A percentile compares a stretch with the other conserved stretches of the same genome.
These are phyloP conservation scores for Sporothrix globosa DNA, from an alignment of 2,329 filamentous ascomycete genomes.

Conservation along the genomic window DNA sequence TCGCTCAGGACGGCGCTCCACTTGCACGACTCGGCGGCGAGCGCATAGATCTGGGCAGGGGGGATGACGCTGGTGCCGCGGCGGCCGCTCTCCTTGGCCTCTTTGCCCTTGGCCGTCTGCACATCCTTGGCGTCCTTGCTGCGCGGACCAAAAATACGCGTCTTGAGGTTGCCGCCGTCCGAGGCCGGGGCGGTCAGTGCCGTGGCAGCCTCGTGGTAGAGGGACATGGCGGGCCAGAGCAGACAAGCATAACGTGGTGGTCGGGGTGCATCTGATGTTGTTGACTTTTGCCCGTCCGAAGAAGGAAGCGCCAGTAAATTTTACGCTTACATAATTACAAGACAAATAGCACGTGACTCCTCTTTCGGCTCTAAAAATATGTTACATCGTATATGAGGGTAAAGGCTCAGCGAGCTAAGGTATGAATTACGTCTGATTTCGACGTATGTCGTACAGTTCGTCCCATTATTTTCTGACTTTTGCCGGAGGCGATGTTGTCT, in stretches of 20 bases:
- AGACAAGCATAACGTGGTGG: too few relatives aligned
- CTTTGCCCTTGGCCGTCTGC: slow-evolving; percentile 19
- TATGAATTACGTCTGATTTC: neutral
- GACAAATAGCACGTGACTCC: neutral
- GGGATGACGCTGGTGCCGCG: slow-evolving; percentile 61
- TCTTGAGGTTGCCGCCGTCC: slow-evolving; percentile 83
- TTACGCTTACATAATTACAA: slow-evolving; percentile 25
- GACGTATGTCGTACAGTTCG: neutral
- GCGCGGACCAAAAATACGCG: slow-evolving; percentile 71
- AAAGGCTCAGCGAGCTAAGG: neutral
- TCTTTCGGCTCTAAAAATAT: neutral
- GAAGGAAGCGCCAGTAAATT: neutral
- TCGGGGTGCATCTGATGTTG: neutral
- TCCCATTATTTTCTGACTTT: neutral
- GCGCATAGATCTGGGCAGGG: slow-evolving; percentile 80
- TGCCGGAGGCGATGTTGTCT: neutral
- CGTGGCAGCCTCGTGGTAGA: slow-evolving; percentile 88
- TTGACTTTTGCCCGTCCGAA: slow-evolving; percentile 12
- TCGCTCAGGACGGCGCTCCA: slow-evolving; percentile 87
- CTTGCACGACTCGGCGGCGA: slow-evolving; percentile 85
- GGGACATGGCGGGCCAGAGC: slow-evolving; percentile 66
- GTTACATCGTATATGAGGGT: neutral
- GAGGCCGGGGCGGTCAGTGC: slow-evolving; percentile 67
- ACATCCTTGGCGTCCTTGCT: slow-evolving; percentile 46
- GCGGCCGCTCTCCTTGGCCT: neutral